Conservation (phyloP, 2,329 filamentous ascomycete genomes). For the Aspergillus sp. region DNA sequence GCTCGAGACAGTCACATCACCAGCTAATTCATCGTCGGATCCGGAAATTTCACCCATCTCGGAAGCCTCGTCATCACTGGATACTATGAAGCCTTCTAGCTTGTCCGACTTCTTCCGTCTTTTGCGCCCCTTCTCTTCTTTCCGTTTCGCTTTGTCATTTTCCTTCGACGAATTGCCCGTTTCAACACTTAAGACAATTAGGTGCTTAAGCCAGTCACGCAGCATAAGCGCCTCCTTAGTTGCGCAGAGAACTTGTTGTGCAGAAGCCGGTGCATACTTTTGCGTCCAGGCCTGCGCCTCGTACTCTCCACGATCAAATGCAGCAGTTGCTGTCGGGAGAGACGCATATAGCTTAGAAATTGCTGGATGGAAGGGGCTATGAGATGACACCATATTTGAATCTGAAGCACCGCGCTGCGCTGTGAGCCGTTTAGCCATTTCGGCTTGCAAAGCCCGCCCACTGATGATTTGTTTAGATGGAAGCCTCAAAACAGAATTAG, state of each 20-base stretch:
- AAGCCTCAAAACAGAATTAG: constrained; percentile 24
- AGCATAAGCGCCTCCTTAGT: constrained; percentile 70
- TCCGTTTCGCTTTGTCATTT: constrained; percentile 24
- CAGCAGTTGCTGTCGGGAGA: constrained; percentile 64
- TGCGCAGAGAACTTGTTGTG: constrained; percentile 72
- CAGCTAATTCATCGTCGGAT: constrained; percentile 52
- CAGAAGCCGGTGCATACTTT: constrained; percentile 75
- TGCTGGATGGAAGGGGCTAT: constrained; percentile 53
- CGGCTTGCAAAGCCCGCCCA: constrained; percentile 28
- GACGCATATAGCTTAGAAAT: constrained; percentile 60
- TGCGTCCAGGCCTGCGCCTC: constrained; percentile 74
- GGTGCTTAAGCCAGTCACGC: constrained; percentile 74
- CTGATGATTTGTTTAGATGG: constrained; percentile 31
- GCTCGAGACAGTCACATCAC: constrained; percentile 35
- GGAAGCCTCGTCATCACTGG: constrained; percentile 71
- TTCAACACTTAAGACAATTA: constrained; percentile 76
- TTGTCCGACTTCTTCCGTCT: constrained; percentile 69
- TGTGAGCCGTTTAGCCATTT: constrained; percentile 31
- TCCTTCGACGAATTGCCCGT: constrained; percentile 49
- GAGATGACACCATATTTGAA: background rate
- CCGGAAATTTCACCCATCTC: constrained; percentile 70
- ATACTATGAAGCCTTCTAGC: constrained; percentile 76
- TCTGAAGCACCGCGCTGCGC: constrained; percentile 2
- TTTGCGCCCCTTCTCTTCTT: constrained; percentile 46
- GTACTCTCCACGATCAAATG: constrained; percentile 77